phyloP scores from a whole-genome alignment of 2,329 filamentous ascomycete species.

The Penicillium sp. region DNA sequence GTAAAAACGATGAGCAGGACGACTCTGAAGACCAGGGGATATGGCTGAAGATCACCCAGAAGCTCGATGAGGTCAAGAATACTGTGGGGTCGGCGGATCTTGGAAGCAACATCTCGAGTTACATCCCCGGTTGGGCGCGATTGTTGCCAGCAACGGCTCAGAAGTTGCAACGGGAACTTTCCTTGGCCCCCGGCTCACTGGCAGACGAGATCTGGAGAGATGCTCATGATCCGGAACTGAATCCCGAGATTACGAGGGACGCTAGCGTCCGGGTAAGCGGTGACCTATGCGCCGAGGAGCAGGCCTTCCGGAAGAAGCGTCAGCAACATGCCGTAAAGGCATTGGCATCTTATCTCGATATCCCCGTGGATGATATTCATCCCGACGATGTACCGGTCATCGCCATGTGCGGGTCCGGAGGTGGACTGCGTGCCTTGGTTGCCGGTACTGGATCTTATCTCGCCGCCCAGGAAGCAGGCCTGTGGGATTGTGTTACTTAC shows the following conservation, averaged over 20 bases:
- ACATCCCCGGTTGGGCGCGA: conserved; percentile 78
- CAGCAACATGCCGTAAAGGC: conserved; percentile 64
- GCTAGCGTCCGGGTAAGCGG: conserved; percentile 76
- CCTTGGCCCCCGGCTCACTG: conserved; percentile 78
- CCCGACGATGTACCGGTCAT: conserved; percentile 90
- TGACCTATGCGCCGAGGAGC: conserved; percentile 77
- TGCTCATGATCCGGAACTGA: conserved; percentile 72
- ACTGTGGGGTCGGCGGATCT: conserved; percentile 42
- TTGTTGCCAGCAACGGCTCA: conserved; percentile 67
- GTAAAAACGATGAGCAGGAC: conserved; percentile 23
- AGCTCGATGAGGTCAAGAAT: conserved; percentile 39
- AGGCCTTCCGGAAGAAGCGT: conserved; percentile 64
- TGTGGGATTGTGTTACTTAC: conserved; percentile 93
- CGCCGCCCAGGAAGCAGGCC: conserved; percentile 74
- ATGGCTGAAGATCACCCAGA: conserved; percentile 50
- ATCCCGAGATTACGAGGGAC: conserved; percentile 81
- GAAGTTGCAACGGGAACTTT: conserved; percentile 83
- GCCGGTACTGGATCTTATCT: conserved; percentile 84
- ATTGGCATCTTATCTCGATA: conserved; percentile 72
- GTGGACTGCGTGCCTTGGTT: conserved; percentile 81
- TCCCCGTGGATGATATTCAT: conserved; percentile 76
- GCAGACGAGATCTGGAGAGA: conserved; percentile 92
- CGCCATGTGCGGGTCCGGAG: conserved; percentile 89
- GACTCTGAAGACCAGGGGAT: conserved; percentile 26
- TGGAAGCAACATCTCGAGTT: conserved; percentile 57